Conservation (phyloP, 2,329 filamentous ascomycete genomes). For the Fusarium ramigenum region DNA sequence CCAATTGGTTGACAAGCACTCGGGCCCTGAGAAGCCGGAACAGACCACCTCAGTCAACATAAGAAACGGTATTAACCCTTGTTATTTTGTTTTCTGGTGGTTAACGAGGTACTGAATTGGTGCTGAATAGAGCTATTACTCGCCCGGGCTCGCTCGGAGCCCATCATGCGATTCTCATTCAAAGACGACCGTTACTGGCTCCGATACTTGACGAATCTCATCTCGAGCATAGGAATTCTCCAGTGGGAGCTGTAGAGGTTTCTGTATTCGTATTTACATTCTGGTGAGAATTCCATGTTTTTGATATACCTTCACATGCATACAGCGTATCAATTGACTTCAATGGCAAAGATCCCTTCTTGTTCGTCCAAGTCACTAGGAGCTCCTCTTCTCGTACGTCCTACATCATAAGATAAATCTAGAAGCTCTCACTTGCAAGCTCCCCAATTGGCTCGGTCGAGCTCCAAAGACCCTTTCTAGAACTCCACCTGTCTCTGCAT, state of each 20-base stretch:
- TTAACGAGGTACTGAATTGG: background rate
- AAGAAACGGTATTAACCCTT: background rate
- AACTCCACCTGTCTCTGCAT: slow-evolving; percentile 19
- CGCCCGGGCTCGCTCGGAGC: slow-evolving; percentile 33
- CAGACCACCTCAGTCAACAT: slow-evolving; percentile 13
- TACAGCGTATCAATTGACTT: background rate
- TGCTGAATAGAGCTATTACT: background rate
- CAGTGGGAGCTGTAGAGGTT: background rate
- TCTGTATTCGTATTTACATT: slow-evolving; percentile 25
- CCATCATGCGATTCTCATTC: slow-evolving; percentile 39
- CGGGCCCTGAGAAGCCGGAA: slow-evolving; percentile 21
- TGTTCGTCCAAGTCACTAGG: background rate
- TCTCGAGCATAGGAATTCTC: slow-evolving; percentile 10
- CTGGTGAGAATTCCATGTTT: background rate
- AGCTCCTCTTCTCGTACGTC: slow-evolving; percentile 23
- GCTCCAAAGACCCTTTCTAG: slow-evolving; percentile 1
- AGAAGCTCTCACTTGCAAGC: background rate
- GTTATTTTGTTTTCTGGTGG: background rate
- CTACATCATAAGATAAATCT: slow-evolving; percentile 22
- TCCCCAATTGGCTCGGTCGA: slow-evolving; percentile 28
- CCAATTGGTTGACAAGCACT: slow-evolving; percentile 24
- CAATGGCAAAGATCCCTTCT: background rate
- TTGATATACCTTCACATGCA: background rate
- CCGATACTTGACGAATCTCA: slow-evolving; percentile 26
- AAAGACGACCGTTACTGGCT: slow-evolving; percentile 34